phyloP scores from a whole-genome alignment of 2,329 filamentous ascomycete species.

The Fusarium sulawesiense region DNA sequence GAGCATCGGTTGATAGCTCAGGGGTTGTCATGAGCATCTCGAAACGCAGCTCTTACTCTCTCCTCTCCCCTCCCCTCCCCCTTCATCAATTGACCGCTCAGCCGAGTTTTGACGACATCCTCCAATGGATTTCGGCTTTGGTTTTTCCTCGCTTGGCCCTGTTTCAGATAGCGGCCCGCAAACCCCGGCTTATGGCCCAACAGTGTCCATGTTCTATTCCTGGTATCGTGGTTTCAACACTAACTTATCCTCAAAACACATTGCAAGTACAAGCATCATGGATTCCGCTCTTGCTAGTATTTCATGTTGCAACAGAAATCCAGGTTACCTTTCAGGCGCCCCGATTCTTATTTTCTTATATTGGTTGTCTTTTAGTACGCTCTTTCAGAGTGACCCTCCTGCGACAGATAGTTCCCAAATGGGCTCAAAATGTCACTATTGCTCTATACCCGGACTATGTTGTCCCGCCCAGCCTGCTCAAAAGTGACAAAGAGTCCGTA shows the following conservation, averaged over 20 bases:
- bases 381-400: constrained; percentile 20
- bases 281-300: background rate
- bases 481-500: constrained; percentile 23
- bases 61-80: background rate
- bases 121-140: background rate
- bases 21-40: constrained; percentile 18
- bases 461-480: constrained; percentile 14
- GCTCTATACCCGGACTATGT: constrained; percentile 14
- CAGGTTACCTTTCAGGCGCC: constrained; percentile 12
- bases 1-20: constrained; percentile 29
- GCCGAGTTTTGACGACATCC: constrained; percentile 7
- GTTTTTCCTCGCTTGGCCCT: constrained; percentile 10
- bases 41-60: constrained; percentile 28
- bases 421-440: constrained; percentile 34
- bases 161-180: constrained; percentile 21
- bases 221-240: background rate
- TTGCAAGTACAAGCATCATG: background rate
- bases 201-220: background rate
- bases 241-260: background rate
- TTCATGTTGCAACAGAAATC: background rate
- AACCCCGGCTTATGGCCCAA: constrained; percentile 1
- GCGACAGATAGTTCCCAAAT: constrained; percentile 34
- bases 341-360: constrained; percentile 38
- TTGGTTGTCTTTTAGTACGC: constrained; percentile 36
- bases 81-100: constrained; percentile 5